Conservation (phyloP, 1,284 basidiomycete genomes). For the Austropuccinia psidii region DNA sequence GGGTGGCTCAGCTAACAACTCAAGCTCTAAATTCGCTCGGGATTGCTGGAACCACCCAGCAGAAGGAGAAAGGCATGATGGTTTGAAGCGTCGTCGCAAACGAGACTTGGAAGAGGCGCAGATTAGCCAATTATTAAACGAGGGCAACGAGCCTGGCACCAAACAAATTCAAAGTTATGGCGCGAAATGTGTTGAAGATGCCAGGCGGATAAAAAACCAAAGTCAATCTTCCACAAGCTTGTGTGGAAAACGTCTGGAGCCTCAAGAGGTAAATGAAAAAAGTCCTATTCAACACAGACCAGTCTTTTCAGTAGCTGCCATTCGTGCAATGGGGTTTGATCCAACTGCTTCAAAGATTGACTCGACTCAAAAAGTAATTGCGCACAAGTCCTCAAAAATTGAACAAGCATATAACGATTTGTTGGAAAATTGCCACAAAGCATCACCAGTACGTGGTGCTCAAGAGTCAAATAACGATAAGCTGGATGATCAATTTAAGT, state of each 20-base stretch:
- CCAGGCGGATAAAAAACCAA: background rate
- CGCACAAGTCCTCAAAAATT: too few relatives aligned
- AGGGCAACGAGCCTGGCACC: slow-evolving; percentile 1
- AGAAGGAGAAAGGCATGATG: slow-evolving; percentile 24
- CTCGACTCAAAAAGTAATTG: too few relatives aligned
- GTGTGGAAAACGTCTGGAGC: background rate
- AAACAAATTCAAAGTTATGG: slow-evolving; percentile 10
- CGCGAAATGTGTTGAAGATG: slow-evolving; percentile 8
- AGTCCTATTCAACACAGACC: background rate
- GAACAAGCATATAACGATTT: too few relatives aligned
- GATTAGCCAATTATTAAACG: slow-evolving; percentile 4
- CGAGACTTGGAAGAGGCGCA: slow-evolving; percentile 22
- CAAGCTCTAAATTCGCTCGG: background rate
- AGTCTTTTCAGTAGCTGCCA: background rate
- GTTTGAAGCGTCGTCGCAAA: slow-evolving; percentile 1
- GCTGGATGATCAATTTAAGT: too few relatives aligned
- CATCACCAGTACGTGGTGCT: too few relatives aligned
- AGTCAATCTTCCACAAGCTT: background rate
- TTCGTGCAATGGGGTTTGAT: slow-evolving; percentile 15
- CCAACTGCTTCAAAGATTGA: too few relatives aligned
- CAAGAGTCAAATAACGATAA: too few relatives aligned
- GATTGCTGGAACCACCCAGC: background rate
- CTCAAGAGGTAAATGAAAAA: background rate
- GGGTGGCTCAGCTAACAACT: background rate
- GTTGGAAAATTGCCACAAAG: too few relatives aligned